Conservation (phyloP, 2,329 filamentous ascomycete species). For the Balansia obtecta region DNA sequence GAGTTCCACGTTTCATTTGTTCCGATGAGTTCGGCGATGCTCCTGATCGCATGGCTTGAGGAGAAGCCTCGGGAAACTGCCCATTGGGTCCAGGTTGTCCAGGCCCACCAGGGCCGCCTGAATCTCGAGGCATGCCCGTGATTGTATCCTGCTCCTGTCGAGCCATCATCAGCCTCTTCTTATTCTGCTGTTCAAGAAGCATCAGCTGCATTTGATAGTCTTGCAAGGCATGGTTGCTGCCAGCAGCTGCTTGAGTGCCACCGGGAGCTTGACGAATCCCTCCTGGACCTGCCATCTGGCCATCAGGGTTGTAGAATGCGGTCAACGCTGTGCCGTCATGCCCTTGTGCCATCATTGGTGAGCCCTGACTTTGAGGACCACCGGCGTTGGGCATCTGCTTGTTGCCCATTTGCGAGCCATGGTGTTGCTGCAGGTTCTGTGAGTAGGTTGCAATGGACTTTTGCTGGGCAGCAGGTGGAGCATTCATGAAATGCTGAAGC, state of each 20-base stretch:
- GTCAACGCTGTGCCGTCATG: constrained; percentile 48
- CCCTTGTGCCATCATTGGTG: constrained; percentile 68
- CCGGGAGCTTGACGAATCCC: constrained; percentile 45
- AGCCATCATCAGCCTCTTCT: constrained; percentile 75
- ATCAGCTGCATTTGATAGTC: constrained; percentile 87
- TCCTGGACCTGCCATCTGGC: constrained; percentile 43
- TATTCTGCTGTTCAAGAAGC: constrained; percentile 78
- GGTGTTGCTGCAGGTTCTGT: constrained; percentile 71
- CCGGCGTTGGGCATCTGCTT: constrained; percentile 64
- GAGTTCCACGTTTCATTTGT: constrained; percentile 67
- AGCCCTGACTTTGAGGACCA: constrained; percentile 64
- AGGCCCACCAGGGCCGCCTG: constrained; percentile 34
- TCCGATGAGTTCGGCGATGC: constrained; percentile 68
- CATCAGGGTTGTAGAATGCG: constrained; percentile 49
- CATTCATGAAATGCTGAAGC: constrained; percentile 51
- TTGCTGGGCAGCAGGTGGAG: constrained; percentile 51
- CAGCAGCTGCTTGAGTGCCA: constrained; percentile 32
- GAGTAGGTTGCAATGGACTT: constrained; percentile 85
- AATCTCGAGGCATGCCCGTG: constrained; percentile 35
- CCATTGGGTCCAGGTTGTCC: constrained; percentile 48
- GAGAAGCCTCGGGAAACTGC: constrained; percentile 59
- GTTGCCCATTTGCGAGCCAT: constrained; percentile 68
- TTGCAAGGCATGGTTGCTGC: constrained; percentile 68
- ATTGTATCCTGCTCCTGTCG: constrained; percentile 62
- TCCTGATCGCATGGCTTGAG: constrained; percentile 53